These are phyloP conservation scores for Leptographium flavum DNA, from an alignment of 2,329 filamentous ascomycete genomes.

Conservation along the genomic window DNA sequence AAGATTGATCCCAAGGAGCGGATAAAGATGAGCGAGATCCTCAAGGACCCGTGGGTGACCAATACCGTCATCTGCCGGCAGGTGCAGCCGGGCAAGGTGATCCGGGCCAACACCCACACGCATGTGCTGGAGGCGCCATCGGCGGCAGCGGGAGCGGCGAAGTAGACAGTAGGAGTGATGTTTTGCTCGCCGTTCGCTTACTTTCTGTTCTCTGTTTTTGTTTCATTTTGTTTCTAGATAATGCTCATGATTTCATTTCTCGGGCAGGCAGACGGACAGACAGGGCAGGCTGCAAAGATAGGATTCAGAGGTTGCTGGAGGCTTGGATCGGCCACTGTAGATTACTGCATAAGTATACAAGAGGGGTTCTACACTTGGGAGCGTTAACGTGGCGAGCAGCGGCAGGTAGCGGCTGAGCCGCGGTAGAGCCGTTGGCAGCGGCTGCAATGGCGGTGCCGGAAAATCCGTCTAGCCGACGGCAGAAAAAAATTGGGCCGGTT, in stretches of 20 bases:
- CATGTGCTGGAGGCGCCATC: conserved; percentile 71
- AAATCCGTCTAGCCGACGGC: conserved; percentile 11
- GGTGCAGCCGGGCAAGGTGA: conserved; percentile 52
- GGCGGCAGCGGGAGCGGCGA: conserved; percentile 9
- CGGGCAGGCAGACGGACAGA: neutral
- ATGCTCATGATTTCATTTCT: neutral
- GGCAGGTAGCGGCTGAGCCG: no score
- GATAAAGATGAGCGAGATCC: conserved; percentile 72
- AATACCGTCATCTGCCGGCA: conserved; percentile 75
- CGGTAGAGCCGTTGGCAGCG: neutral
- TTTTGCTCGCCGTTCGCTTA: no score
- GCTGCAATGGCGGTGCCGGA: conserved; percentile 9
- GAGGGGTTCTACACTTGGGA: no score
- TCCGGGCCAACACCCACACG: conserved; percentile 61
- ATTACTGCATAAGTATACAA: neutral
- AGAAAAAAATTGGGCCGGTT: conserved; percentile 13
- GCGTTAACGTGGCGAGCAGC: no score
- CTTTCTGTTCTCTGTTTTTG: neutral
- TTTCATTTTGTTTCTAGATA: neutral
- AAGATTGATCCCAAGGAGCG: conserved; percentile 73
- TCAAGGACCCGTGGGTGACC: conserved; percentile 82
- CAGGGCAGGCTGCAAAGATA: neutral
- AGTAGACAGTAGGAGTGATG: neutral
- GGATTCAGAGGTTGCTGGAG: neutral
- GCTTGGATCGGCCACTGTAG: neutral